A percentile compares a stretch with the other conserved stretches of the same genome.
Conservation (phyloP, 495 filamentous ascomycete species). For the Penicillium malachiteum region DNA sequence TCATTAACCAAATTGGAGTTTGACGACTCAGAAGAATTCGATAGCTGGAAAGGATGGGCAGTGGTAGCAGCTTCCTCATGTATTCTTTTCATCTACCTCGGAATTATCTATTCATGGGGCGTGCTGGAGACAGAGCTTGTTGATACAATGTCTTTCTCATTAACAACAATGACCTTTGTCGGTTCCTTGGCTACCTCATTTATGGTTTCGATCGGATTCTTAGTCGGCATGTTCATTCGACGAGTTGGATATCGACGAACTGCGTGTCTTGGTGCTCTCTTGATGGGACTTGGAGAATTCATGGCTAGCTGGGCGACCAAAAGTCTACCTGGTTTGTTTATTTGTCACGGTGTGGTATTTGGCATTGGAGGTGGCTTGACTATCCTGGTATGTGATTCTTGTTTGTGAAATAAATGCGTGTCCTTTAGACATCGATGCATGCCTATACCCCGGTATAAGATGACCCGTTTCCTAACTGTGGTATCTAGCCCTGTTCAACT, state of each 20-base stretch:
- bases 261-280: slow-evolving; percentile 5
- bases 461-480: background rate
- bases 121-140: slow-evolving; percentile 8
- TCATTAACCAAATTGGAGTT: background rate
- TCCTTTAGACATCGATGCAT: background rate
- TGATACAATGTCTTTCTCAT: slow-evolving; percentile 7
- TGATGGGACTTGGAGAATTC: slow-evolving; percentile 14
- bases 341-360: slow-evolving; percentile 13
- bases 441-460: background rate
- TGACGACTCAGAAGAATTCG: slow-evolving; percentile 2
- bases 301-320: slow-evolving; percentile 10
- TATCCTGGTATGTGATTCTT: slow-evolving; percentile 7
- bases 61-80: slow-evolving; percentile 7
- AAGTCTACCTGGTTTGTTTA: slow-evolving; percentile 6
- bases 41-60: slow-evolving; percentile 9
- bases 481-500: slow-evolving; percentile 6
- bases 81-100: slow-evolving; percentile 10
- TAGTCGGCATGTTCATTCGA: background rate
- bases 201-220: background rate
- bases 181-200: slow-evolving; percentile 10
- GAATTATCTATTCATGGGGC: slow-evolving; percentile 12
- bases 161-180: slow-evolving; percentile 11
- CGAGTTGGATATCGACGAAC: background rate
- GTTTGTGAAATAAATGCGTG: background rate
- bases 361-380: slow-evolving; percentile 12